Percentiles rank a stretch among this genome's conserved stretches.
Evolutionary conservation across 495 filamentous ascomycete species (phyloP).

Genomic region (Aspergillus cristatus): DNA sequence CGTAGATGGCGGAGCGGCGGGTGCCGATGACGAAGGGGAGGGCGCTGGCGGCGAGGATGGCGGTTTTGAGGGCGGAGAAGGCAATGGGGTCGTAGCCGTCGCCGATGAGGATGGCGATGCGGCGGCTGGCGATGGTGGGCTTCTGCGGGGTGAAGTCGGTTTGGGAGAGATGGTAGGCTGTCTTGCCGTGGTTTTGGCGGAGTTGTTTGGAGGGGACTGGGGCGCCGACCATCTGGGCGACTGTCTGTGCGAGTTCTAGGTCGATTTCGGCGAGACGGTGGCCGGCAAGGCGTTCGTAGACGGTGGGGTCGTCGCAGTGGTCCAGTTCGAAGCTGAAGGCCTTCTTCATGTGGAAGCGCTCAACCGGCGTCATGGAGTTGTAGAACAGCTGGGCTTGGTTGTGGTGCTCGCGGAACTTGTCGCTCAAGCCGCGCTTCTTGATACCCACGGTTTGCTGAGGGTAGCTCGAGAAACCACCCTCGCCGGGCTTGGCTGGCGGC

Average conservation of each 20-base stretch:
- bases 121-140: constrained; percentile 61
- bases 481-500: constrained; percentile 43
- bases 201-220: constrained; percentile 43
- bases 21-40: constrained; percentile 66
- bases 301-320: constrained; percentile 78
- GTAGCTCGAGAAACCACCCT: constrained; percentile 56
- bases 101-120: constrained; percentile 69
- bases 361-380: constrained; percentile 64
- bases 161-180: constrained; percentile 57
- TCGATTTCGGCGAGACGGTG: constrained; percentile 66
- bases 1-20: constrained; percentile 42
- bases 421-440: constrained; percentile 57
- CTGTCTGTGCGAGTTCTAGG: constrained; percentile 57
- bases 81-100: constrained; percentile 68
- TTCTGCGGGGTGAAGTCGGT: constrained; percentile 51
- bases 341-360: constrained; percentile 59
- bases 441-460: constrained; percentile 53
- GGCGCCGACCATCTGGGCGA: constrained; percentile 61
- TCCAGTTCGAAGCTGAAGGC: constrained; percentile 79
- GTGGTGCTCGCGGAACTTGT: constrained; percentile 77
- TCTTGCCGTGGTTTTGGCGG: constrained; percentile 57
- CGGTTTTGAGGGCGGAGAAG: constrained; percentile 55
- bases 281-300: constrained; percentile 60
- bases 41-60: constrained; percentile 51
- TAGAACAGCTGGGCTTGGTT: constrained; percentile 59